Base-by-base conservation (phyloP, 163 green algal species). In the Prototheca wickerhamii region DNA sequence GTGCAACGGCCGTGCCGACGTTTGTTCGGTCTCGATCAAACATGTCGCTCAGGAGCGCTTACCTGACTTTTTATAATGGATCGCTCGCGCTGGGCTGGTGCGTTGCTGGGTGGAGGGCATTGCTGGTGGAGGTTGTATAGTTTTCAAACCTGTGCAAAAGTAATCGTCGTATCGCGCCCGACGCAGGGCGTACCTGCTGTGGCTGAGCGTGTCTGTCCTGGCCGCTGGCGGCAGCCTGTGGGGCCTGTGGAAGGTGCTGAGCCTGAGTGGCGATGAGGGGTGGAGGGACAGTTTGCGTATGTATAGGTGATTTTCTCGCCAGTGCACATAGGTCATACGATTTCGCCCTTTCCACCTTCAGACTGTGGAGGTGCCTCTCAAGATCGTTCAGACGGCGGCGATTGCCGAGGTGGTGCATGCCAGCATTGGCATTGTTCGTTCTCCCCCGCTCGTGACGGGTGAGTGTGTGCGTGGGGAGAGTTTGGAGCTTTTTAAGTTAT, bases 351-450 rank as follows among this genome's bases (percentile, higher is more conserved):
- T 49, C 32, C 4, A 15, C 42, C 29, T 54, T 43, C 68, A 89
- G 79, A 69, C 64, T 18, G 74, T 87, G 3, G 73, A 88, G 62
- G 5, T 84, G 6, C 81, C 84, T 1, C 67, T 94, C 20, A 89
- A 92, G 73, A 65, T 88, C n/a, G 80, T 76, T 2, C 89, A 96
- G 67, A 91, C 85, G 7, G 82, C 84, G 3, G 89, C 89, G 7
- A 44, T 94, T 0, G 44, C 93, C 67, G 89, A 96, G 74, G 78
- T 95, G 23, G 46, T 94, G 28, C 89, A 96, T 71, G 82, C 73
- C 33, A 75, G 73, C 0, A 6, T 86, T 3, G 85, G 89, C 28
- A 32, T 96, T 0, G 89, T 95, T 31, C 79, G 84, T 18, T 90
- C 85, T 1, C 89, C 90, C 1, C 71, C 95, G 2, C 62, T 77